These are phyloP conservation scores for Xylaria longipes DNA, from an alignment of 495 filamentous ascomycete genomes.

Conservation along the genomic window DNA sequence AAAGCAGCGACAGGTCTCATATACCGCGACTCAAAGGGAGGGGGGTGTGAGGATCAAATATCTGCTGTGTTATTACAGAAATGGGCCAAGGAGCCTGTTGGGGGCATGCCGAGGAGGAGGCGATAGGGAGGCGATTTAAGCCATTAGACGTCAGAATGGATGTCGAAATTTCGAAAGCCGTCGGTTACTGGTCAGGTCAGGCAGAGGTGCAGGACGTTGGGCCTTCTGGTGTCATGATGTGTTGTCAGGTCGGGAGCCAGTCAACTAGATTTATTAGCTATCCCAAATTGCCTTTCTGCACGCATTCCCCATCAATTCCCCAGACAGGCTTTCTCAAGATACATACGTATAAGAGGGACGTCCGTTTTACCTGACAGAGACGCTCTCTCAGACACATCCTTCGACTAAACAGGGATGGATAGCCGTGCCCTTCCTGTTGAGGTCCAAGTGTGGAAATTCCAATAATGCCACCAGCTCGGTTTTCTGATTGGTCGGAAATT, in stretches of 20 bases:
- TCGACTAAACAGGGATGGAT: not conserved
- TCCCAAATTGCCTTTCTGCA: slow-evolving; percentile 25
- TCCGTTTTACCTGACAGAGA: slow-evolving; percentile 2
- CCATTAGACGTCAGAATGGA: slow-evolving; percentile 26
- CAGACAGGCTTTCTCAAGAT: slow-evolving; percentile 1
- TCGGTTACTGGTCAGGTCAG: slow-evolving; percentile 52
- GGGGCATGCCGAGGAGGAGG: slow-evolving; percentile 21
- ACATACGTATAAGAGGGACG: slow-evolving; percentile 12
- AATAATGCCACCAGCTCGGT: slow-evolving; percentile 28
- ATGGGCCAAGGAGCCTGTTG: slow-evolving; percentile 7
- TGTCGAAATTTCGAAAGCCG: slow-evolving; percentile 31
- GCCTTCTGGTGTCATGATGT: slow-evolving; percentile 53
- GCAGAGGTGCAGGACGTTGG: slow-evolving; percentile 59
- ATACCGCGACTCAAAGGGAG: slow-evolving; percentile 16
- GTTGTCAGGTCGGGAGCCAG: slow-evolving; percentile 41
- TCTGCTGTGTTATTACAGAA: slow-evolving; percentile 16
- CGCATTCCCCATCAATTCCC: slow-evolving; percentile 17
- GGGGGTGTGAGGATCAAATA: slow-evolving; percentile 27
- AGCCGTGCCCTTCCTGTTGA: slow-evolving; percentile 8
- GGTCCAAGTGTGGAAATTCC: slow-evolving; percentile 27
- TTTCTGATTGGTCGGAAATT: slow-evolving; percentile 42
- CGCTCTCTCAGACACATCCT: not conserved
- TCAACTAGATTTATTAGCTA: slow-evolving; percentile 27
- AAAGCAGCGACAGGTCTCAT: slow-evolving; percentile 51
- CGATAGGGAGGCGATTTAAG: slow-evolving; percentile 18